Evolutionary conservation across 2,329 filamentous ascomycete genomes (phyloP).

Genomic region (Talaromyces sp.): DNA sequence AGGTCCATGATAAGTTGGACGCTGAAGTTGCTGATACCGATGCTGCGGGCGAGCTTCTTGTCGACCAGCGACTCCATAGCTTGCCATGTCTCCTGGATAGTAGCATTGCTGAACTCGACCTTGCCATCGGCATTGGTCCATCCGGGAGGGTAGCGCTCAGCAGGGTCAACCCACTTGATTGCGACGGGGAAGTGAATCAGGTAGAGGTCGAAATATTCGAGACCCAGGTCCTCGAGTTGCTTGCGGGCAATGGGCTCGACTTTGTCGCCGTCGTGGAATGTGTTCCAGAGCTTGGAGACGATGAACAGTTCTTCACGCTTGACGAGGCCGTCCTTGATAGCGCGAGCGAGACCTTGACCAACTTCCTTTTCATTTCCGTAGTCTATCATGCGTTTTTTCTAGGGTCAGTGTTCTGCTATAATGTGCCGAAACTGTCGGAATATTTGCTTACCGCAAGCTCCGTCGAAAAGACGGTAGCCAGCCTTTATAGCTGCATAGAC

Average conservation of each 20-base stretch:
- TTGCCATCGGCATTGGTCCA: slow-evolving; percentile 63
- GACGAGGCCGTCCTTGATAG: slow-evolving; percentile 74
- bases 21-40: slow-evolving; percentile 82
- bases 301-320: slow-evolving; percentile 86
- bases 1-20: slow-evolving; percentile 71
- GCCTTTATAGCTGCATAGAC: slow-evolving; percentile 68
- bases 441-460: slow-evolving; percentile 48
- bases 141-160: slow-evolving; percentile 71
- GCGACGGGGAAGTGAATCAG: slow-evolving; percentile 85
- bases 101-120: slow-evolving; percentile 61
- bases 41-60: slow-evolving; percentile 62
- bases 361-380: slow-evolving; percentile 79
- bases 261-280: slow-evolving; percentile 74
- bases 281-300: slow-evolving; percentile 89
- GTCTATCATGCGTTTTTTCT: slow-evolving; percentile 47
- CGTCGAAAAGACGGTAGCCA: slow-evolving; percentile 58
- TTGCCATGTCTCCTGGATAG: slow-evolving; percentile 75
- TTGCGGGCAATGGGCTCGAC: slow-evolving; percentile 70
- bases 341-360: slow-evolving; percentile 69
- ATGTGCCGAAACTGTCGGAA: background rate
- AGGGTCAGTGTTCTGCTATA: background rate
- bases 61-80: slow-evolving; percentile 73
- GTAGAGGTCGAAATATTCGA: slow-evolving; percentile 89
- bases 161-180: slow-evolving; percentile 77
- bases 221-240: slow-evolving; percentile 74